Evolutionary conservation across 495 filamentous ascomycete genomes (phyloP), one percentile per base, ranked within the genome.

Genomic region (Chlorociboria aeruginascens): DNA sequence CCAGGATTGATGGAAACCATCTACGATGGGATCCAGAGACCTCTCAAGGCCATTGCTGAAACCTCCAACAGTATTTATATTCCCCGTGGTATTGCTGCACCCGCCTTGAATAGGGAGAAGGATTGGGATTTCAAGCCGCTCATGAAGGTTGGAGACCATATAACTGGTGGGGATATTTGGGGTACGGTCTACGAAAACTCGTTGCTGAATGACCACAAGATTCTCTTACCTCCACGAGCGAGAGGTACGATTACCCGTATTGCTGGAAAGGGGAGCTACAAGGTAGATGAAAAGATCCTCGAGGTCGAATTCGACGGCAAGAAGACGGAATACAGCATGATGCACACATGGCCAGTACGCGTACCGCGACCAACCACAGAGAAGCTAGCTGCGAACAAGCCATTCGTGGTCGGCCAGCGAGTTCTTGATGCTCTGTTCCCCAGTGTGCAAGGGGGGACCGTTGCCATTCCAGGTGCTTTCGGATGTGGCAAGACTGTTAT

Each of bases 401-500:
- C 93, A 32, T 89, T 97, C 69, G 77, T 99, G 57, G 92, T 97
- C 60, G 92, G 92, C 13, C 92, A 97, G 71, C 78, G 92, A 63
- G 92, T 99, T 58, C 72, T 97, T 57, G 92, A 99, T 63, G 84
- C 92, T 60, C 78, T 99, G n/a, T 99, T 95, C 72, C 93, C 92
- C 38, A 88, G 83, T 69, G 92, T 97, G 1, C 88, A 95, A 66
- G 92, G 92, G 60, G 92, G 92, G 53, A 99, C 92, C 32, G 89
- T 97, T 45, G 93, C 89, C 60, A 99, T 99, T 61, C 92, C 92
- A 10, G 93, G 92, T 61, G 92, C 92, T 64, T 99, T 99, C 65
- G 93, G 92, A 54, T 99, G 93, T 63, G 92, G 92, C 56, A 99
- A 99, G 79, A 99, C 92, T 51, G 92, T 99, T 65, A 99, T 99